Percentiles rank a stretch among this genome's conserved stretches.
Conservation (phyloP, 192 early-diverging fungal species). For the Thoreauomyces humboldtii region DNA sequence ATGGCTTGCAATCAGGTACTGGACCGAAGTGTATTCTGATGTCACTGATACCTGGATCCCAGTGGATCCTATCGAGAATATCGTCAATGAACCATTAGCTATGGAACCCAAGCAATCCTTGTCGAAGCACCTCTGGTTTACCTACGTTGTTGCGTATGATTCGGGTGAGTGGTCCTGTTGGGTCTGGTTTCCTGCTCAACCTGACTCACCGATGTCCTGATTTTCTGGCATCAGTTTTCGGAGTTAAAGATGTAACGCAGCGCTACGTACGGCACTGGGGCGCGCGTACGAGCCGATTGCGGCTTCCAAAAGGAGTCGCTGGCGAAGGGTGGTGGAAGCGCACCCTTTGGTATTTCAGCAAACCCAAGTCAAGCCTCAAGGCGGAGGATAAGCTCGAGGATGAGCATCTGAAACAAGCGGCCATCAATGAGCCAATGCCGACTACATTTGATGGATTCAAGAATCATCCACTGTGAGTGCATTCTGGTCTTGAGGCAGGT, state of each 20-base stretch:
- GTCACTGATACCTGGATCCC: slow-evolving; percentile 28
- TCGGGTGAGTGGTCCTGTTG: slow-evolving; percentile 32
- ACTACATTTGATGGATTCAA: slow-evolving; percentile 74
- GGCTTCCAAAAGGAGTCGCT: slow-evolving; percentile 12
- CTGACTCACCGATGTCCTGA: too few species aligned
- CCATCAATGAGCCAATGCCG: slow-evolving; percentile 69
- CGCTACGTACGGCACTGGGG: slow-evolving; percentile 60
- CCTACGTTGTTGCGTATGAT: slow-evolving; percentile 67
- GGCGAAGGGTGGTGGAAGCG: slow-evolving; percentile 41
- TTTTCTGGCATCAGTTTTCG: slow-evolving; percentile 22
- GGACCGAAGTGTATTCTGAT: slow-evolving; percentile 34
- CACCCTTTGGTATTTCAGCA: slow-evolving; percentile 37
- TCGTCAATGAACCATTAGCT: slow-evolving; percentile 47
- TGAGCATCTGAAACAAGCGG: slow-evolving; percentile 39
- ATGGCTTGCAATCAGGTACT: too few species aligned
- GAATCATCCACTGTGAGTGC: slow-evolving; percentile 68
- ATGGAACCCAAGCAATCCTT: slow-evolving; percentile 54
- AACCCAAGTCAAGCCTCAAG: slow-evolving; percentile 25
- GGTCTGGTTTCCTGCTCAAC: too few species aligned
- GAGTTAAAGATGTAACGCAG: slow-evolving; percentile 66
- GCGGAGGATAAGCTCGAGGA: slow-evolving; percentile 50
- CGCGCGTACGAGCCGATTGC: slow-evolving; percentile 33
- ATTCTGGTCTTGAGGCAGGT: neutral
- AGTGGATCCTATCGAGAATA: slow-evolving; percentile 56
- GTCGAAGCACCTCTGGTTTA: slow-evolving; percentile 42